Conservation (phyloP, 1,139 yeast species). For the Arxiozyma bovina region DNA sequence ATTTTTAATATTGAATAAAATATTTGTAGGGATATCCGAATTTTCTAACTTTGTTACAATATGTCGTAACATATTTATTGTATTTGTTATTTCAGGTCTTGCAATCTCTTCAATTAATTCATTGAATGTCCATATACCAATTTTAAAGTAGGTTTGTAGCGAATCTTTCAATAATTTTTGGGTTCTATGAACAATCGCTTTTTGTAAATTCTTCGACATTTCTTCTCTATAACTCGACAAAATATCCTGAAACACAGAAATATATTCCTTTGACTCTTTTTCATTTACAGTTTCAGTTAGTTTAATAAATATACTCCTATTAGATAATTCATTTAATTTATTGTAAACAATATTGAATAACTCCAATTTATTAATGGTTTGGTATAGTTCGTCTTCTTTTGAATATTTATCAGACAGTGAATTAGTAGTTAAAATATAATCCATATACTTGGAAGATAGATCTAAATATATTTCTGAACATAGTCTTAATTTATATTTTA, state of each 20-base stretch:
- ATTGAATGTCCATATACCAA: constrained; percentile 21
- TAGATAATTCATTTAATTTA: constrained; percentile 51
- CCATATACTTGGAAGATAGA: constrained; percentile 52
- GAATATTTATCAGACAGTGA: constrained; percentile 35
- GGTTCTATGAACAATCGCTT: constrained; percentile 24
- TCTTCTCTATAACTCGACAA: constrained; percentile 16
- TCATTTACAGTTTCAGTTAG: constrained; percentile 38
- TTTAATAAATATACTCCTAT: constrained; percentile 42
- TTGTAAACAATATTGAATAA: constrained; percentile 42
- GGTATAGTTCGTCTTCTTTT: constrained; percentile 34
- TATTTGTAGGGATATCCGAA: constrained; percentile 21
- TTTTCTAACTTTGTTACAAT: constrained; percentile 30
- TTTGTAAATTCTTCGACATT: constrained; percentile 18
- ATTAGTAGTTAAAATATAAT: constrained; percentile 39
- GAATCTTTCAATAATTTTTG: constrained; percentile 26
- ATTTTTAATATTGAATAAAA: constrained; percentile 30
- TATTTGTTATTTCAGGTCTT: constrained; percentile 23
- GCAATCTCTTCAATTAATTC: constrained; percentile 10
- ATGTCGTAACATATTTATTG: constrained; percentile 19
- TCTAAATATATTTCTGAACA: constrained; percentile 62
- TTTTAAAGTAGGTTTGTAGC: constrained; percentile 25
- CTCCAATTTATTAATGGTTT: constrained; percentile 31
- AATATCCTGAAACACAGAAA: constrained; percentile 22
- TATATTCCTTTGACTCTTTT: constrained; percentile 28
- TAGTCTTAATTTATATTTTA: constrained; percentile 58